Evolutionary conservation across 2,329 filamentous ascomycete species (phyloP).

Genomic region (Phyllosticta ampelicida): DNA sequence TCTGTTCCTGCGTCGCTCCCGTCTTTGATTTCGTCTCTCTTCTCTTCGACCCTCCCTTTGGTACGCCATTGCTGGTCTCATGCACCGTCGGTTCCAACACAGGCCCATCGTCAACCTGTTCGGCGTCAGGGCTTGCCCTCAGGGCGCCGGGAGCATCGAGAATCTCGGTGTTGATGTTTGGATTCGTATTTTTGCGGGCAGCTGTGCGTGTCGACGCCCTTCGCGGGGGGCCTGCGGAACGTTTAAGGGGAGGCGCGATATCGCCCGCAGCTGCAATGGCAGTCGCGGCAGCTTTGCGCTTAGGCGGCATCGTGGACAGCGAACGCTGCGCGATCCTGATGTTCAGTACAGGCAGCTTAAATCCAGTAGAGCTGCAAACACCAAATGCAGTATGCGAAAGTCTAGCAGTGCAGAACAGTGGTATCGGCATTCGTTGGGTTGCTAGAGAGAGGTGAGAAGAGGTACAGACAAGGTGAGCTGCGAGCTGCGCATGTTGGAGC

Average conservation of each 20-base stretch:
- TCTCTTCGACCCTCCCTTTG: neutral
- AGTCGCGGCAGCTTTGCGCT: constrained; percentile 3
- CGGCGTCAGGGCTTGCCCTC: constrained; percentile 34
- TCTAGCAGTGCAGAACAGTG: neutral
- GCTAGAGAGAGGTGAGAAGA: neutral
- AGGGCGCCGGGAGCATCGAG: constrained; percentile 32
- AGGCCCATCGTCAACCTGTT: constrained; percentile 14
- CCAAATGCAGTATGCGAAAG: neutral
- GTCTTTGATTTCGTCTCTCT: neutral
- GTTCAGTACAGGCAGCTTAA: neutral
- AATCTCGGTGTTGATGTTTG: constrained; percentile 29
- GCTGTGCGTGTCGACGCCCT: neutral
- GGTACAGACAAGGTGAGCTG: neutral
- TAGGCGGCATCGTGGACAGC: constrained; percentile 3
- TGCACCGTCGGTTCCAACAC: neutral
- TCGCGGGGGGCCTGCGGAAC: neutral
- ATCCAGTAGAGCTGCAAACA: neutral
- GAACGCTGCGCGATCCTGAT: neutral
- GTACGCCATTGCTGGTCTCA: neutral
- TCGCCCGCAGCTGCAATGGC: neutral
- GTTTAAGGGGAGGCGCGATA: constrained; percentile 1
- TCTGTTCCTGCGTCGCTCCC: neutral
- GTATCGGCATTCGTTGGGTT: neutral
- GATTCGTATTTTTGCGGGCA: constrained; percentile 15
- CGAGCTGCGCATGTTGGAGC: neutral